These are phyloP conservation scores for Lonicera japonica DNA, from an alignment of 129 eudicot species.

Conservation along the genomic window DNA sequence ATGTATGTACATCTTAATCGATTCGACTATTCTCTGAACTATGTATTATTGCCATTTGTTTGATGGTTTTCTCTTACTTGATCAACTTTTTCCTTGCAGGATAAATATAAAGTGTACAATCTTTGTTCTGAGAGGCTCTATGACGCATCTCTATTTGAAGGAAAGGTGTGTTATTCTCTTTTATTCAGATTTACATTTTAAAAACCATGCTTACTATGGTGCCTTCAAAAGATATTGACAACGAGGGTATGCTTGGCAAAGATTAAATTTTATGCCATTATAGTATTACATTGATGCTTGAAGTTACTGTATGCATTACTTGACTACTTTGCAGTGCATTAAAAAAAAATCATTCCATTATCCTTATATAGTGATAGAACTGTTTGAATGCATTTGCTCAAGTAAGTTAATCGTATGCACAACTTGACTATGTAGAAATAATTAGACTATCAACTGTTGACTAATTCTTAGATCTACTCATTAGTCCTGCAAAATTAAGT, in stretches of 20 bases:
- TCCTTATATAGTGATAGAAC: not conserved
- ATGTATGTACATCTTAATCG: no score
- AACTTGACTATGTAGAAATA: not conserved
- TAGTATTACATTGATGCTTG: not conserved
- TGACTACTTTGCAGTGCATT: no score
- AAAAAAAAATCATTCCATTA: not conserved
- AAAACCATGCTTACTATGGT: not conserved
- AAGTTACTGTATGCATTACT: no score
- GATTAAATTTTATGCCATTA: not conserved
- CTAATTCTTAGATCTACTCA: not conserved
- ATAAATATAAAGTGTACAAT: conserved; percentile 89
- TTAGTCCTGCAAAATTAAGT: not conserved
- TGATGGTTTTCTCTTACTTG: not conserved
- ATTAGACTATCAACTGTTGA: not conserved
- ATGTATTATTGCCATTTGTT: not conserved
- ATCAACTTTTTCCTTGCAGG: conserved; percentile 41
- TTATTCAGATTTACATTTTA: not conserved
- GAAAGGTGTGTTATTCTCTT: conserved; percentile 57
- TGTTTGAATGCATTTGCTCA: not conserved
- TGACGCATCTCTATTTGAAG: conserved; percentile 93
- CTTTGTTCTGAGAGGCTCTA: conserved; percentile 94
- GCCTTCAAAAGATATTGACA: not conserved
- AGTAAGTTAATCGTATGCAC: not conserved
- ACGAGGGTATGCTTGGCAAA: not conserved
- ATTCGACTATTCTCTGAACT: not conserved